Conservation (phyloP, 208 protist species). For the Novymonas esmeraldas region DNA sequence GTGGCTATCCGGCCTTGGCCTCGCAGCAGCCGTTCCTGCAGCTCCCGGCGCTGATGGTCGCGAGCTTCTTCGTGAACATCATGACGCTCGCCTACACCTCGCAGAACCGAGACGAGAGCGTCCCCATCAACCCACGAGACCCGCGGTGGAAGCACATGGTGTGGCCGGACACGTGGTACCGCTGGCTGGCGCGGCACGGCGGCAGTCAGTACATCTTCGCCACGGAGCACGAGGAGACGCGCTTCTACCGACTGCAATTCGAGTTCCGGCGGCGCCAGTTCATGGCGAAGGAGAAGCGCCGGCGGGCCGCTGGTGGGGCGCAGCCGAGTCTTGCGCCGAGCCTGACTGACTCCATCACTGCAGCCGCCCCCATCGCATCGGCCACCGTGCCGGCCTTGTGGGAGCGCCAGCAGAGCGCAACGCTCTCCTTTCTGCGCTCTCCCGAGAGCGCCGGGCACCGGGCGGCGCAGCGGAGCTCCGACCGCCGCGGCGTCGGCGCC, state of each 20-base stretch:
- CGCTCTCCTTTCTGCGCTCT: not conserved
- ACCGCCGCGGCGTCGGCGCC: not conserved
- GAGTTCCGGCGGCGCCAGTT: constrained; percentile 69
- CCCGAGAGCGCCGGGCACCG: not conserved
- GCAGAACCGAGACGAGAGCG: constrained; percentile 49
- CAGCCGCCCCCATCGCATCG: not conserved
- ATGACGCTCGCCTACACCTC: constrained; percentile 89
- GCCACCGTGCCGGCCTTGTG: too few species aligned
- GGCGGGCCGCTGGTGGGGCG: not conserved
- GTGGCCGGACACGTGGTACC: constrained; percentile 88
- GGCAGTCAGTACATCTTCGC: constrained; percentile 92
- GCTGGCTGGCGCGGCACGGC: constrained; percentile 82
- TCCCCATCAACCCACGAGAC: constrained; percentile 72
- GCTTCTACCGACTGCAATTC: constrained; percentile 76
- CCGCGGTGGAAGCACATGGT: constrained; percentile 85
- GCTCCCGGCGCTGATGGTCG: constrained; percentile 70
- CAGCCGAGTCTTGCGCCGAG: not conserved
- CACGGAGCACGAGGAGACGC: constrained; percentile 68
- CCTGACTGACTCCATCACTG: not conserved
- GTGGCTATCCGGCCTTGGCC: constrained; percentile 21
- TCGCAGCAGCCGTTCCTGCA: constrained; percentile 70
- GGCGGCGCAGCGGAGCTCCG: not conserved
- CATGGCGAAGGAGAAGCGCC: constrained; percentile 58
- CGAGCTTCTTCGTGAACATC: constrained; percentile 76
- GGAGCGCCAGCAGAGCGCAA: constrained; percentile 13